Base-by-base conservation (phyloP, 1,284 basidiomycete genomes). In the Cystobasidium sp. region DNA sequence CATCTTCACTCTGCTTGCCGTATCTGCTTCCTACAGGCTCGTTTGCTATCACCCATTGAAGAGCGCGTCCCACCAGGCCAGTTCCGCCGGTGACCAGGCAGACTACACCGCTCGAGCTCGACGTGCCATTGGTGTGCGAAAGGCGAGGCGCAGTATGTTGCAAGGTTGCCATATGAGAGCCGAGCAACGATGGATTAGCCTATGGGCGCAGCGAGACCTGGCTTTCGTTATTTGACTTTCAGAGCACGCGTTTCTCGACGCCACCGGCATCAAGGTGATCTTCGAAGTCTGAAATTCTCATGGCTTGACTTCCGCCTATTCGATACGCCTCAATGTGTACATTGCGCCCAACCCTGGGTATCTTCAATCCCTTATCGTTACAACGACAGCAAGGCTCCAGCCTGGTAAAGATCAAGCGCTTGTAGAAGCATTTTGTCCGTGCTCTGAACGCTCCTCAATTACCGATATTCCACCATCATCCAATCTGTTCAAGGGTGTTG, bases 31-130 rank as follows among this genome's bases (percentile, higher is more conserved):
- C 89, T 67, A 86, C 85, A 0, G 89, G 88, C 80, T 95, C 92
- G 10, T 86, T 88, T 58, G 91, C 87, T 81, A 94, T 88, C 51
- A 93, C 84, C 78, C 91, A 85, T 79, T 90, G 84, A 78, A 96
- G 90, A 31, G 89, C 93, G 77, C 87, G 86, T 31, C 93, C 93
- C 39, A 95, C 92, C 73, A 96, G 88, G 37, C 93, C 93, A 76
- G 88, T 87, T 44, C 92, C 92, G 67, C 92, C 92, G 61, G 92
- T 93, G 77, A 93, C 90, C 70, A 79, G 77, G 41, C 76, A 66
- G 24, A 66, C 51, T 18, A 31, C n/a, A 4, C 49, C 31, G n/a
- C 64, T 16, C n/a, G 64, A 10, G 22, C 7, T 20, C 18, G 56
- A n/a, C 9, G 0, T 12, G 37, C 39, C 56, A n/a, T 59, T 18